Evolutionary conservation across 768 basidiomycete genomes (phyloP), one percentile per base, ranked within the genome.

Genomic region (Lepiota venenata): DNA sequence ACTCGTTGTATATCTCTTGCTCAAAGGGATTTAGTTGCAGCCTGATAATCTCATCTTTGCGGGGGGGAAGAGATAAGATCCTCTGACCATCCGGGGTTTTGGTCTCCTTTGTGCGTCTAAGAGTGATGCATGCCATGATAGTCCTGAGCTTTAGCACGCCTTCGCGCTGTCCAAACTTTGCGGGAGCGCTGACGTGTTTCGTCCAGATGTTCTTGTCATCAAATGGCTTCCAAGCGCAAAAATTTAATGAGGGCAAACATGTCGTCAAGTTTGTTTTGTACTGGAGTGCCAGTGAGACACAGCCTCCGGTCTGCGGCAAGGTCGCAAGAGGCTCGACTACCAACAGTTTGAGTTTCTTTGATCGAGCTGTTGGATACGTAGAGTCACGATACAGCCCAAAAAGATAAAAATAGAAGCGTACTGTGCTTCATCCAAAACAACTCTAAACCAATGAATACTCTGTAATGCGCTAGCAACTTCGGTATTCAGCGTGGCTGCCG

Each of bases 241-340:
- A 99, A 98, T 71, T 97, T 97, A 78, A 99, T 85, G 55, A 99
- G 77, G 4, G 97, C 97, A 69, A 88, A 98, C 47, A 99, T 88
- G 65, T 99, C 97, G 71, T 98, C 97, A 49, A 98, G 82, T 70
- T 96, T 97, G 78, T 99, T 99, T 74, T 99, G 97, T 36, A 99
- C 93, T 1, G 97, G 97, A 7, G 97, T 99, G 52, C 97, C 97
- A n/a, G 95, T 95, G 38, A 99, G 76, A 68, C 93, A 95, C 40
- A 98, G 75, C 14, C 97, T 85, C 49, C 97, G 85, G 65, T 98
- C 92, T 14, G 97, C 93, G 69, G 88, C 81, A 46, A 99, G 80
- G 67, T 97, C 94, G 69, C 97, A 98, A 11, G 90, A 94, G 6
- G 97, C 97, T 52, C 92, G 85, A 58, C 94, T 93, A 41, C 89